These are phyloP conservation scores for Colletotrichum gloeosporioides DNA, from an alignment of 2,329 filamentous ascomycete species.

Conservation along the genomic window DNA sequence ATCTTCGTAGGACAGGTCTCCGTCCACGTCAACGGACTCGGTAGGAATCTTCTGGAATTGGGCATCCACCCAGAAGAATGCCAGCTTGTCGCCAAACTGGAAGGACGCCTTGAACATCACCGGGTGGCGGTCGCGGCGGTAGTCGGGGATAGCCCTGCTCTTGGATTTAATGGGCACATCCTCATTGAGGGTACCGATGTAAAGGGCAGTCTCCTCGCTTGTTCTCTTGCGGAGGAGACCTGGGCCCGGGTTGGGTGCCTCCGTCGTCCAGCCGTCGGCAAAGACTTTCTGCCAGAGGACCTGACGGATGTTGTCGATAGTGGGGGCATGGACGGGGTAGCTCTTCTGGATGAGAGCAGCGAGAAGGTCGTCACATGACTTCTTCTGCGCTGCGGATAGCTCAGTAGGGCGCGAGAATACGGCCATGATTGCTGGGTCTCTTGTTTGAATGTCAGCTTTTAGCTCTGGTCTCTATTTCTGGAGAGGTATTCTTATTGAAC, in stretches of 20 bases:
- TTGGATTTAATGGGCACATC: background rate
- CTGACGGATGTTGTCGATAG: background rate
- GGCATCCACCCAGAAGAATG: constrained; percentile 12
- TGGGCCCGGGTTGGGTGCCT: background rate
- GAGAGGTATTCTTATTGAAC: background rate
- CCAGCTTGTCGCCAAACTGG: background rate
- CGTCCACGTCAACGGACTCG: background rate
- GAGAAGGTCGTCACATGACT: constrained; percentile 5
- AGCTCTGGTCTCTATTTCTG: background rate
- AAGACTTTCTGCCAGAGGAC: constrained; percentile 1
- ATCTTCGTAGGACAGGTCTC: background rate
- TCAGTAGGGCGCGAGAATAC: background rate
- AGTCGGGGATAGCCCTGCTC: background rate
- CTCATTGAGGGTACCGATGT: constrained; percentile 5
- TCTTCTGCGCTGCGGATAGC: background rate
- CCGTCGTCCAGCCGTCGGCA: background rate
- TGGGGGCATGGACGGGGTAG: background rate
- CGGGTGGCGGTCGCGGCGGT: constrained; percentile 2
- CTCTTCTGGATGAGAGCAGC: background rate
- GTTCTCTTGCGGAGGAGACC: background rate
- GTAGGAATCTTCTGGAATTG: background rate
- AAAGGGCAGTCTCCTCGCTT: background rate
- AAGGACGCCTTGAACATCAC: constrained; percentile 1
- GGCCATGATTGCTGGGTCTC: background rate
- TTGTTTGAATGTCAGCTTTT: background rate